Conservation (phyloP, 1,139 yeast species). For the Hansenula sp. region DNA sequence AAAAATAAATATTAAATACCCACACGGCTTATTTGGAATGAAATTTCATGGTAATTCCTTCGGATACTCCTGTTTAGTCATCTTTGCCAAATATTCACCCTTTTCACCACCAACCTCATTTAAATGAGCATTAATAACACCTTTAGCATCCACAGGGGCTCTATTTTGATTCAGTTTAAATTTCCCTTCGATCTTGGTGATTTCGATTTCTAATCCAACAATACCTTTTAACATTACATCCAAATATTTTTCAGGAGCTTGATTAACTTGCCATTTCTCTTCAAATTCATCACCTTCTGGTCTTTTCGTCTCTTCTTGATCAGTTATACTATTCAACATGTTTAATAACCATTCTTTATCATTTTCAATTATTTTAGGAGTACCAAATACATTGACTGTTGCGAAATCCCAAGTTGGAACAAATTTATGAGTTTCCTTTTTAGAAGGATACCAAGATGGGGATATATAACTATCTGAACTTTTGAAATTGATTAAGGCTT, state of each 20-base stretch:
- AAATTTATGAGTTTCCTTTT: conserved; percentile 54
- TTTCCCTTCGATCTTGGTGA: conserved; percentile 48
- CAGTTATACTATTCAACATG: conserved; percentile 44
- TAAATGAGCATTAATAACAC: conserved; percentile 45
- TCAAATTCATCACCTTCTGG: conserved; percentile 17
- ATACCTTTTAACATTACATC: conserved; percentile 48
- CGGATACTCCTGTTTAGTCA: conserved; percentile 5
- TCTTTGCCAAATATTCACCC: conserved; percentile 14
- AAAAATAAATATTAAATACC: neutral
- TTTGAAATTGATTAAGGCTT: conserved; percentile 53
- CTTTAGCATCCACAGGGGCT: conserved; percentile 42
- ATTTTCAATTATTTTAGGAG: conserved; percentile 39
- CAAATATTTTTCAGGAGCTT: conserved; percentile 53
- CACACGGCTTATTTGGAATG: too few relatives aligned
- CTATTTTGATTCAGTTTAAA: conserved; percentile 59
- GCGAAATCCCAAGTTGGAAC: conserved; percentile 78
- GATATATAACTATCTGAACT: conserved; percentile 52
- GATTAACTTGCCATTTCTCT: conserved; percentile 51
- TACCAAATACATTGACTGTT: conserved; percentile 57
- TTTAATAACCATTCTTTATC: conserved; percentile 44
- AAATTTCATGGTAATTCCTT: neutral
- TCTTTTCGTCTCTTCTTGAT: conserved; percentile 43
- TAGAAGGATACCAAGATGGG: conserved; percentile 59
- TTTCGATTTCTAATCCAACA: conserved; percentile 55
- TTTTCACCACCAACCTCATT: conserved; percentile 21